Evolutionary conservation across 352 stramenopile species (phyloP).

Genomic region (Pythium volutum): DNA sequence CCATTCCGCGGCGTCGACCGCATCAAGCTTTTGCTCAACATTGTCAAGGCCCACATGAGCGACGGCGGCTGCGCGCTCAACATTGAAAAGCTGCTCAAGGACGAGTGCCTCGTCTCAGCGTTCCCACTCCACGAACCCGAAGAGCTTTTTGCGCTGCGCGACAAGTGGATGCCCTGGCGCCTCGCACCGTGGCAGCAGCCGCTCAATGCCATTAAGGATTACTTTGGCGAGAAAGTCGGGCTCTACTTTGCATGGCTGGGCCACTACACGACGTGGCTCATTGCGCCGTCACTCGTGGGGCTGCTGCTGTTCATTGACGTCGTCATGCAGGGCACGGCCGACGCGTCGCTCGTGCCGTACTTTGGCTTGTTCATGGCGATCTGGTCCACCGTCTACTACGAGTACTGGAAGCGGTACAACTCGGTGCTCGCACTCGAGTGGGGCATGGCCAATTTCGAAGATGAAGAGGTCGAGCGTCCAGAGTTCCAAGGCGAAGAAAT

Average conservation of each 20-base stretch:
- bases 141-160: constrained; percentile 45
- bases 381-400: constrained; percentile 80
- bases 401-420: constrained; percentile 84
- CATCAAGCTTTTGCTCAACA: constrained; percentile 73
- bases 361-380: constrained; percentile 84
- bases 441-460: constrained; percentile 71
- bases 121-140: constrained; percentile 58
- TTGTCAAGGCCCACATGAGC: constrained; percentile 48
- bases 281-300: constrained; percentile 89
- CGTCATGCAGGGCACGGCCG: constrained; percentile 45
- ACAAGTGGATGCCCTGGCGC: constrained; percentile 66
- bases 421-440: constrained; percentile 65
- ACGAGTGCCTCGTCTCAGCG: constrained; percentile 54
- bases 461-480: constrained; percentile 63
- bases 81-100: constrained; percentile 41
- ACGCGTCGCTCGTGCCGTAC: constrained; percentile 59
- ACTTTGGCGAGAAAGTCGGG: constrained; percentile 89
- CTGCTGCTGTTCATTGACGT: constrained; percentile 87
- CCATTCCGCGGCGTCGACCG: constrained; percentile 72
- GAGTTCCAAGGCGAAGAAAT: constrained; percentile 76
- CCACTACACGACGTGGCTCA: constrained; percentile 94
- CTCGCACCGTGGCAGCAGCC: constrained; percentile 61
- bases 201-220: constrained; percentile 66
- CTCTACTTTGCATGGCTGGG: constrained; percentile 97
- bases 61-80: constrained; percentile 66